These are phyloP conservation scores for Chaetomiaceae sp. DNA, from an alignment of 2,329 filamentous ascomycete species.

Conservation along the genomic window DNA sequence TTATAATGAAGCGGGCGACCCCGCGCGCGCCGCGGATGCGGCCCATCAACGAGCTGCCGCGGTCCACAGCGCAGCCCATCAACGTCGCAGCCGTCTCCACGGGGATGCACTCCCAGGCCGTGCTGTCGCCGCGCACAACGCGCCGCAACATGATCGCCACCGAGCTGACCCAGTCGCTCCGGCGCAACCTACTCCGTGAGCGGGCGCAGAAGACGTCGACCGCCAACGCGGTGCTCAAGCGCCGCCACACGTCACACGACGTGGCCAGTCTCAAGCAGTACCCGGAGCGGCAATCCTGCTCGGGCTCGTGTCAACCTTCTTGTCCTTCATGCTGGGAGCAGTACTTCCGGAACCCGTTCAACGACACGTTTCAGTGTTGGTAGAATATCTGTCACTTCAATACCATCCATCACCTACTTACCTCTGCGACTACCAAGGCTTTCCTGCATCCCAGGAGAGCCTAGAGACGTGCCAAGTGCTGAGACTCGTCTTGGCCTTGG, in stretches of 20 bases:
- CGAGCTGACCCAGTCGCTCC: constrained; percentile 86
- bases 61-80: constrained; percentile 70
- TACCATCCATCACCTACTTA: too few relatives aligned
- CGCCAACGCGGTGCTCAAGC: constrained; percentile 80
- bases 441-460: too few relatives aligned
- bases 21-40: constrained; percentile 44
- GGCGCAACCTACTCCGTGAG: constrained; percentile 89
- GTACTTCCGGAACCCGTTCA: constrained; percentile 73
- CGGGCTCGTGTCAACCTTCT: constrained; percentile 55
- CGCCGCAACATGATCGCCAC: constrained; percentile 92
- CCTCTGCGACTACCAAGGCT: too few relatives aligned
- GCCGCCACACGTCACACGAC: constrained; percentile 84
- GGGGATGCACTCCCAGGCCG: constrained; percentile 60
- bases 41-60: constrained; percentile 56
- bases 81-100: constrained; percentile 63
- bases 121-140: constrained; percentile 85
- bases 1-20: constrained; percentile 58
- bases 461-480: too few relatives aligned
- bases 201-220: constrained; percentile 89
- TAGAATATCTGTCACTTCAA: too few relatives aligned
- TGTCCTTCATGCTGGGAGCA: constrained; percentile 78
- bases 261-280: constrained; percentile 82
- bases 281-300: constrained; percentile 53
- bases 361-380: constrained; percentile 80
- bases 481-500: too few relatives aligned